These are phyloP conservation scores for Candida saitoana DNA, from an alignment of 805 yeast genomes.

Conservation along the genomic window DNA sequence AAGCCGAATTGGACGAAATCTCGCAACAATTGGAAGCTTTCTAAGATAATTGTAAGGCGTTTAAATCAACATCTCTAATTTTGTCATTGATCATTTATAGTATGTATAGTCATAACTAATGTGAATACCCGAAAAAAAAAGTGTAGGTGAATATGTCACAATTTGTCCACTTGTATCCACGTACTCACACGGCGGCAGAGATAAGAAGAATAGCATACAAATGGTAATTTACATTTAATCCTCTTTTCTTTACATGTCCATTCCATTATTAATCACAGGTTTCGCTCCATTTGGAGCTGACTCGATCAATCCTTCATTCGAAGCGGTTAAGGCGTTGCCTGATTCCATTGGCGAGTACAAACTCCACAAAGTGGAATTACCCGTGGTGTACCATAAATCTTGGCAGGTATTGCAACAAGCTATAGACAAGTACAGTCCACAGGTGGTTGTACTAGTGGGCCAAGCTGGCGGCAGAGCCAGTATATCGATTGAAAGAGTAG, in stretches of 20 bases:
- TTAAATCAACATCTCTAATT: neutral
- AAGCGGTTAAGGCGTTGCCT: neutral
- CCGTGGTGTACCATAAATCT: constrained; percentile 4
- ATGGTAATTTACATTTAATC: no score
- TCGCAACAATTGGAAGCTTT: constrained; percentile 88
- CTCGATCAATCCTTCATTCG: neutral
- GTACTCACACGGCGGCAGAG: neutral
- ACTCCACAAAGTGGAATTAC: constrained; percentile 1
- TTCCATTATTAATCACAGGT: neutral
- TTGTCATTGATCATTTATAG: neutral
- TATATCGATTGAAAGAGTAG: constrained; percentile 2
- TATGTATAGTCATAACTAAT: neutral
- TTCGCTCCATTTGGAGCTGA: constrained; percentile 3
- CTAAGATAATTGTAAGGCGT: no score
- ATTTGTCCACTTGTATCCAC: neutral
- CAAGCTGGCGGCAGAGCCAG: constrained; percentile 3
- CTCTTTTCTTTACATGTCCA: no score
- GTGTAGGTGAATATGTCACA: no score
- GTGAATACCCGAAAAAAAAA: no score
- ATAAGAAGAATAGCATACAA: no score
- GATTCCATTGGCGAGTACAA: neutral
- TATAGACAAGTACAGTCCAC: neutral
- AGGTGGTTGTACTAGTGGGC: constrained; percentile 1
- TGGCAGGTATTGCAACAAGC: constrained; percentile 4
- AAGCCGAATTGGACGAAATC: constrained; percentile 94